These are phyloP conservation scores for Phytophthora syringae DNA, from an alignment of 352 stramenopile genomes.

Conservation along the genomic window DNA sequence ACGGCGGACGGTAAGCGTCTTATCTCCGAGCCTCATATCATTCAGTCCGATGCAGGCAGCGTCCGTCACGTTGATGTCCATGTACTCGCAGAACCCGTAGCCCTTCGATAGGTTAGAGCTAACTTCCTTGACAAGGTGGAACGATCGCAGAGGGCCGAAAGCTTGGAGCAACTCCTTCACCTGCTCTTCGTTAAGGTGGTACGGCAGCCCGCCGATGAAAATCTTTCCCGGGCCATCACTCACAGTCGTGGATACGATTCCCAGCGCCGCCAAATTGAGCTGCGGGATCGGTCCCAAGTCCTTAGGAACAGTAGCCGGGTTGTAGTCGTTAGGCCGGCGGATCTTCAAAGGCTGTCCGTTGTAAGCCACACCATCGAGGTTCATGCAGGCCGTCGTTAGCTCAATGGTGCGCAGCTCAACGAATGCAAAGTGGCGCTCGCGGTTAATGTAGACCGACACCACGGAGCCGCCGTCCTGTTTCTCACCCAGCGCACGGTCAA, in stretches of 20 bases:
- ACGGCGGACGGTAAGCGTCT: conserved; percentile 89
- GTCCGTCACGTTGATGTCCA: conserved; percentile 91
- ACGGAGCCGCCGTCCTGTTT: conserved; percentile 78
- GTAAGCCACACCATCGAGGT: conserved; percentile 96
- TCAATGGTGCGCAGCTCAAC: conserved; percentile 98
- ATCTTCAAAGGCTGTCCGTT: conserved; percentile 96
- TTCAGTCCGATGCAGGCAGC: conserved; percentile 95
- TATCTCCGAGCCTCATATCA: conserved; percentile 94
- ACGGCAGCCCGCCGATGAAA: conserved; percentile 97
- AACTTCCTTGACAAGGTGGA: conserved; percentile 97
- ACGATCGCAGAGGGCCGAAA: conserved; percentile 95
- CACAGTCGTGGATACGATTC: conserved; percentile 96
- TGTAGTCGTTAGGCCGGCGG: conserved; percentile 98
- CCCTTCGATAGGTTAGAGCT: conserved; percentile 94
- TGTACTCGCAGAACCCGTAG: conserved; percentile 99
- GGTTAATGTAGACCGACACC: conserved; percentile 95
- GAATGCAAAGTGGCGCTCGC: conserved; percentile 97
- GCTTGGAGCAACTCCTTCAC: conserved; percentile 94
- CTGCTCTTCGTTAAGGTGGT: conserved; percentile 96
- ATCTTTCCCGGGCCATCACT: conserved; percentile 98
- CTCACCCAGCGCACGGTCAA: conserved; percentile 84
- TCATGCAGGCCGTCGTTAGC: conserved; percentile 96
- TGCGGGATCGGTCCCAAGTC: conserved; percentile 86
- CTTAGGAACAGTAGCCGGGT: conserved; percentile 89
- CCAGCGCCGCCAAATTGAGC: conserved; percentile 91